Conservation (phyloP, 805 yeast species). For the Schizosaccharomyces cryophilus region DNA sequence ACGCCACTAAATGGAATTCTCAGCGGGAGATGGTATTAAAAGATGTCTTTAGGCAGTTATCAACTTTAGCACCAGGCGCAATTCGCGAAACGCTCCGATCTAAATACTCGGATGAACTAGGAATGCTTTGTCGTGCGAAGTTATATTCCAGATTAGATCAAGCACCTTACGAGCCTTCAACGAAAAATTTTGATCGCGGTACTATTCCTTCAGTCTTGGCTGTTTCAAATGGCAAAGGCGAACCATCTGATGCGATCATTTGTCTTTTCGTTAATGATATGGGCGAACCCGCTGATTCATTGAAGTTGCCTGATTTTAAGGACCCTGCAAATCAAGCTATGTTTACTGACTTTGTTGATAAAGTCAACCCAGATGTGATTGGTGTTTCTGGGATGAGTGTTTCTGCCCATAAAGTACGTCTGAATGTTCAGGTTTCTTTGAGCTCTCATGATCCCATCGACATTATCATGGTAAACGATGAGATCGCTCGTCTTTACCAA, state of each 20-base stretch:
- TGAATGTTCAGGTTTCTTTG: slow-evolving; percentile 19
- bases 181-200: slow-evolving; percentile 46
- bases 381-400: slow-evolving; percentile 76
- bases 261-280: slow-evolving; percentile 57
- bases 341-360: slow-evolving; percentile 33
- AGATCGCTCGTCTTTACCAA: slow-evolving; percentile 73
- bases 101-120: slow-evolving; percentile 47
- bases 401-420: slow-evolving; percentile 29
- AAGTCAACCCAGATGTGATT: slow-evolving; percentile 64
- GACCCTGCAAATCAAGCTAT: slow-evolving; percentile 39
- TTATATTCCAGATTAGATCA: slow-evolving; percentile 60
- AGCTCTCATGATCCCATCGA: slow-evolving; percentile 34
- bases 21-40: slow-evolving; percentile 44
- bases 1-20: slow-evolving; percentile 55
- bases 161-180: slow-evolving; percentile 63
- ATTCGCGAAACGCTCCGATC: slow-evolving; percentile 63
- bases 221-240: slow-evolving; percentile 68
- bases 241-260: slow-evolving; percentile 59
- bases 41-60: slow-evolving; percentile 39
- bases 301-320: slow-evolving; percentile 56
- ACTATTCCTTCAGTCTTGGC: slow-evolving; percentile 68
- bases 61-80: slow-evolving; percentile 42
- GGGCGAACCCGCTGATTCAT: slow-evolving; percentile 52
- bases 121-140: slow-evolving; percentile 40
- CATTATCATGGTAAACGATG: slow-evolving; percentile 71